A percentile compares a stretch with the other conserved stretches of the same genome.
phyloP scores from a whole-genome alignment of 768 basidiomycete genomes.

The Rhodocollybia butyracea region DNA sequence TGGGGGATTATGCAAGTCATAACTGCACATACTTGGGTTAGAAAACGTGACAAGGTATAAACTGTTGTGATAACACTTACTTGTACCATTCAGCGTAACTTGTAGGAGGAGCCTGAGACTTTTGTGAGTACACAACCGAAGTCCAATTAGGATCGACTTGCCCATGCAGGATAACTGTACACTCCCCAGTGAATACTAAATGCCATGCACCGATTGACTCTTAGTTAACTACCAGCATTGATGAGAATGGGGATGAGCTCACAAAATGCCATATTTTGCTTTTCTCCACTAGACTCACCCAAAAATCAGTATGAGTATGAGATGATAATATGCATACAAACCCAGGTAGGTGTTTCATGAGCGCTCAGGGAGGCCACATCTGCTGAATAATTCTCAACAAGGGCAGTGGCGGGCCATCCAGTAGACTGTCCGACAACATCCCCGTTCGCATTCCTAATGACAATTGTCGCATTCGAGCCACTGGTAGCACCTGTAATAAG shows the following conservation, averaged over 20 bases:
- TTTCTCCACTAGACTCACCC: constrained; percentile 36
- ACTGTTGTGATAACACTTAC: constrained; percentile 26
- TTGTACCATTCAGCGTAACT: constrained; percentile 57
- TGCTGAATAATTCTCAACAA: constrained; percentile 37
- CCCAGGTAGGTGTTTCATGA: constrained; percentile 57
- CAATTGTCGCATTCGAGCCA: constrained; percentile 25
- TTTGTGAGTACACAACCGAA: neutral
- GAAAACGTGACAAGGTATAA: neutral
- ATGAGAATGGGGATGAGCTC: constrained; percentile 14
- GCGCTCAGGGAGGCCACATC: constrained; percentile 31
- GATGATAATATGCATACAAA: constrained; percentile 17
- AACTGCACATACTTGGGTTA: constrained; percentile 22
- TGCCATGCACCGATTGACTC: too few species aligned
- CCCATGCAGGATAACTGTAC: constrained; percentile 46
- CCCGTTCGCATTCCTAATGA: constrained; percentile 33
- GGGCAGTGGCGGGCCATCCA: constrained; percentile 35
- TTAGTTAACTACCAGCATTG: constrained; percentile 1
- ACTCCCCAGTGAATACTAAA: constrained; percentile 48
- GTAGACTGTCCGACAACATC: constrained; percentile 29
- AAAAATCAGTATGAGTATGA: neutral
- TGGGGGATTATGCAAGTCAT: constrained; percentile 34
- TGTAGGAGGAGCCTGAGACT: constrained; percentile 31
- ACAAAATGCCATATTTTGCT: constrained; percentile 59
- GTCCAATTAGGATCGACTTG: constrained; percentile 6
- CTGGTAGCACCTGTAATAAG: constrained; percentile 33